Evolutionary conservation across 2,329 filamentous ascomycete species (phyloP), one percentile per base, ranked within the genome.

Genomic region (Colletotrichum scovillei): DNA sequence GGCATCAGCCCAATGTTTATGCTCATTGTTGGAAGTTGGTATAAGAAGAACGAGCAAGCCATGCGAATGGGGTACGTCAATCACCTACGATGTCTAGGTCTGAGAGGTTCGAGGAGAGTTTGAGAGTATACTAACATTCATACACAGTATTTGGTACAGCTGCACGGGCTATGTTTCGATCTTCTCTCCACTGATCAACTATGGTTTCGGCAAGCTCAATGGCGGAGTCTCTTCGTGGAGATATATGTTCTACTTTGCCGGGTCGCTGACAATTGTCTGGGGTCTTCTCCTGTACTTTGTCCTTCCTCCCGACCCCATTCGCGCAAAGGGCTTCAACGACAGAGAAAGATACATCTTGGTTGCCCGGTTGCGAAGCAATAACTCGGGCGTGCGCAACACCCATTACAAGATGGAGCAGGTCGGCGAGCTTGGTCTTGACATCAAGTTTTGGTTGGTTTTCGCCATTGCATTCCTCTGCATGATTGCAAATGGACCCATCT

Each of bases 341-440:
- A 70, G 78, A 56, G 78, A 82, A 59, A 74, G 78, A 38, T 79
- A 78, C 6, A 77, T 82, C 26, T 56, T 80, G 0, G 76, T 81
- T 2, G 78, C 78, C 0, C 72, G 80, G 3, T 72, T 81, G 6
- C 77, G 79, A 30, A 76, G 71, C 2, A 83, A 82, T 52, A 81
- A 83, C 38, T 83, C 86, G 55, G 82, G 78, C 6, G 80, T 85
- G 0, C 78, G 82, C 22, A 86, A 87, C 73, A 84, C 80, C 1
- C 82, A 85, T 57, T 85, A 84, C 78, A 87, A 87, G 72, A 75
- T 78, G n/a, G 75, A 77, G 2, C 86, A 88, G 68, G 79, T 86
- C 22, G 75, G 75, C 35, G 86, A 87, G 68, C 77, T 79, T 6
- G 35, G 79, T 7, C 55, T 79, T 1, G 80, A 81, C 19, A 19